Conservation (phyloP, 495 filamentous ascomycete genomes). For the Rostrohypoxylon terebratum region DNA sequence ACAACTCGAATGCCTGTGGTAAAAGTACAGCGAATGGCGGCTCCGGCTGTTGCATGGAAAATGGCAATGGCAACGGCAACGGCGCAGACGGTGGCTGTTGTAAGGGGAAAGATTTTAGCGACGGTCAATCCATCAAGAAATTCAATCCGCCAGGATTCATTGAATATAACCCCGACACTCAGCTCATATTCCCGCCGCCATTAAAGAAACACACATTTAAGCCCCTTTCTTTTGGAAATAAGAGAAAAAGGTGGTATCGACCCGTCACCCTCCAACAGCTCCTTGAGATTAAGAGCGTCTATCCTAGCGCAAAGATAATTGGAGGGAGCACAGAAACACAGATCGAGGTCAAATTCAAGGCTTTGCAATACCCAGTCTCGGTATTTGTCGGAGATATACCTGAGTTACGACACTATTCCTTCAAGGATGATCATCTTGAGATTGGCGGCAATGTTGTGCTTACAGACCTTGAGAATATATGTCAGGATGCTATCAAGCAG, state of each 20-base stretch:
- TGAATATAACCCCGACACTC: conserved; percentile 89
- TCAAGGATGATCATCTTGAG: conserved; percentile 83
- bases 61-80: conserved; percentile 55
- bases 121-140: conserved; percentile 68
- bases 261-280: conserved; percentile 89
- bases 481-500: conserved; percentile 78
- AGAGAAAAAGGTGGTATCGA: conserved; percentile 92
- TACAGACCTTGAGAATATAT: conserved; percentile 82
- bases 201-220: conserved; percentile 84
- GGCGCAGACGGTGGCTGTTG: conserved; percentile 67
- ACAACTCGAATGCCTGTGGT: conserved; percentile 62
- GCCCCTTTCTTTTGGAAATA: conserved; percentile 91
- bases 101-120: conserved; percentile 60
- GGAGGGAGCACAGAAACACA: conserved; percentile 97
- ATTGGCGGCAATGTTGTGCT: conserved; percentile 92
- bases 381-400: conserved; percentile 95
- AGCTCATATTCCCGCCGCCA: conserved; percentile 92
- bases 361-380: conserved; percentile 85
- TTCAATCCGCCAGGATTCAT: conserved; percentile 90
- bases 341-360: conserved; percentile 99
- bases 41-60: conserved; percentile 77
- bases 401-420: conserved; percentile 81
- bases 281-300: conserved; percentile 86
- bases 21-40: conserved; percentile 71
- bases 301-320: conserved; percentile 91